Conservation (phyloP, 768 basidiomycete species). For the Termitomyces sp. region DNA sequence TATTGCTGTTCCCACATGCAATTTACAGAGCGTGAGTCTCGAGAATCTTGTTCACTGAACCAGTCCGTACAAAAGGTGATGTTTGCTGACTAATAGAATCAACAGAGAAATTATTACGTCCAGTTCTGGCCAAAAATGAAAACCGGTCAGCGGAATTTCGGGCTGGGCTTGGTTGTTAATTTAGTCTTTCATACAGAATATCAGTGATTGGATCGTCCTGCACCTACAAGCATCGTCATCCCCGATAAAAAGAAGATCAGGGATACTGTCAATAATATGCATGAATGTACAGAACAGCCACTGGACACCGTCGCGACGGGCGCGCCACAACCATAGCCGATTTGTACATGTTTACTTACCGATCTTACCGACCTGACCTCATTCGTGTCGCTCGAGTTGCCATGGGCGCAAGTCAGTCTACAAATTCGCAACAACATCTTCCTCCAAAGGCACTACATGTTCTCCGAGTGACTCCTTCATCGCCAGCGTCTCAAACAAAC, state of each 20-base stretch:
- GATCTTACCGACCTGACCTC: not conserved
- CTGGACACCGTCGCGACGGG: not conserved
- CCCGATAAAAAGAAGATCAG: not conserved
- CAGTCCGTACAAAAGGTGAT: no score
- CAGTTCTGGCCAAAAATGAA: no score
- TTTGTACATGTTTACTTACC: conserved; percentile 11
- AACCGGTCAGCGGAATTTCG: no score
- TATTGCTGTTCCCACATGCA: no score
- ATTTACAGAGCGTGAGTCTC: no score
- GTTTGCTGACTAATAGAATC: no score
- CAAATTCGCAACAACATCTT: conserved; percentile 38
- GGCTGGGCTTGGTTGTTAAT: not conserved
- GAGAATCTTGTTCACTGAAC: no score
- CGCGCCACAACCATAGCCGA: not conserved
- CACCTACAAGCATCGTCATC: not conserved
- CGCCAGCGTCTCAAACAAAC: conserved; percentile 80
- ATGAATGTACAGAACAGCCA: not conserved
- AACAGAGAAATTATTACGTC: no score
- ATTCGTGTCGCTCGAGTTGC: not conserved
- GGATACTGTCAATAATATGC: no score
- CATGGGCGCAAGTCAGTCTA: conserved; percentile 76
- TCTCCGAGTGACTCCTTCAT: conserved; percentile 81
- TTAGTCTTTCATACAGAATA: not conserved
- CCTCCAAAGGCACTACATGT: conserved; percentile 76
- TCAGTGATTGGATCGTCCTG: not conserved